Evolutionary conservation across 176 grass and related monocot species (phyloP).

Genomic region (Cocos nucifera): DNA sequence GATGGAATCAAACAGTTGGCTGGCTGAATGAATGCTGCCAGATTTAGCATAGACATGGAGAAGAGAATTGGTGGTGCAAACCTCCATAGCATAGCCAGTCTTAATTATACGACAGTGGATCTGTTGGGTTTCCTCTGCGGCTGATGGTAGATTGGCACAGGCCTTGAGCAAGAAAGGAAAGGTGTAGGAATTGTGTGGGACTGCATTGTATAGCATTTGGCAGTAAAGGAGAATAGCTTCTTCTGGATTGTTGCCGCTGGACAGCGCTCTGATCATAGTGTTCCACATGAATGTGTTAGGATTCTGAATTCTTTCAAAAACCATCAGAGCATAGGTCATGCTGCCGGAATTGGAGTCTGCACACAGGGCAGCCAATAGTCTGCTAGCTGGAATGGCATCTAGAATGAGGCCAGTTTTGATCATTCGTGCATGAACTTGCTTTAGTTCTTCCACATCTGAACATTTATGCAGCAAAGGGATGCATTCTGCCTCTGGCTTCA

Average conservation of each 20-base stretch:
- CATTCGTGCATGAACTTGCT: not conserved
- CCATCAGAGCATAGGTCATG: not conserved
- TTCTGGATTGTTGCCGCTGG: not conserved
- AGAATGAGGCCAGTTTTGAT: constrained; percentile 12
- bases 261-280: constrained; percentile 11
- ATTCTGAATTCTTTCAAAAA: constrained; percentile 2
- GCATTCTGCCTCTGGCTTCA: not conserved
- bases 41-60: constrained; percentile 5
- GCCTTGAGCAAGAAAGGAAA: constrained; percentile 20
- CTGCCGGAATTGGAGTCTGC: not conserved
- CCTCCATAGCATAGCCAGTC: constrained; percentile 5
- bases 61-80: constrained; percentile 7
- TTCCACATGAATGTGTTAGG: constrained; percentile 15
- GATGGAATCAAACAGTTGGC: not conserved
- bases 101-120: constrained; percentile 9
- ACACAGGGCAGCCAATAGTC: not conserved
- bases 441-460: not conserved
- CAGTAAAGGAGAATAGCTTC: constrained; percentile 9
- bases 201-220: not conserved
- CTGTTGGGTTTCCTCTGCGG: not conserved
- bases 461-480: not conserved
- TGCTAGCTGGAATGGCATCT: not conserved
- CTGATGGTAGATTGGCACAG: not conserved
- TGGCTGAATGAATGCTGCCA: not conserved
- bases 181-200: constrained; percentile 7